Conservation (phyloP, 139 green algal species). For the Chlamydomonas schloesseri region DNA sequence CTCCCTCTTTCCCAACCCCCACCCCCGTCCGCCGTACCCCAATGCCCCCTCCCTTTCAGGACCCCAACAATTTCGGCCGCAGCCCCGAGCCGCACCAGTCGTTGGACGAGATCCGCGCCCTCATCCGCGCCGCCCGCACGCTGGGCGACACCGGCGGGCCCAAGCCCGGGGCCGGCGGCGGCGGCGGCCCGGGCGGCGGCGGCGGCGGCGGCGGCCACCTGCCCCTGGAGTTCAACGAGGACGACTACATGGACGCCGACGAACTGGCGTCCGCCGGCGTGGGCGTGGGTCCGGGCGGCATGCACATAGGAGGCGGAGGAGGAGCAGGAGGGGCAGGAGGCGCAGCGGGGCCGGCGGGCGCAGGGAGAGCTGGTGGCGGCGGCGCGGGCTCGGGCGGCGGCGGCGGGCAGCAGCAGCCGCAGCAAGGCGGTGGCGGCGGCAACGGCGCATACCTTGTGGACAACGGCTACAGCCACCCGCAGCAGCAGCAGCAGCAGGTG, state of each 20-base stretch:
- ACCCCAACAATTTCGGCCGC: conserved; percentile 23
- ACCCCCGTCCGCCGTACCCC: too few relatives aligned
- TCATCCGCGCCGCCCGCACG: conserved; percentile 50
- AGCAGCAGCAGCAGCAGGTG: too few relatives aligned
- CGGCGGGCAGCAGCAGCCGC: neutral
- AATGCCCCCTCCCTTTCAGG: neutral
- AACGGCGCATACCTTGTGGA: conserved; percentile 17
- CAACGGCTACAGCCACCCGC: neutral
- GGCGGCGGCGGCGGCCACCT: neutral
- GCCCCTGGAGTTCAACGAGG: conserved; percentile 42
- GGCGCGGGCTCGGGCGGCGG: neutral
- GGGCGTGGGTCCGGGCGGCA: neutral
- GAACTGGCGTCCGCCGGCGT: neutral
- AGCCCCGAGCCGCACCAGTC: conserved; percentile 52
- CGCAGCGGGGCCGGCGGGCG: neutral
- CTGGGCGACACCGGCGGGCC: conserved; percentile 1
- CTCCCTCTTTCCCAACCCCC: too few relatives aligned
- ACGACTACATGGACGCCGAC: conserved; percentile 37
- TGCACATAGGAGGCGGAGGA: neutral
- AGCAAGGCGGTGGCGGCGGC: neutral
- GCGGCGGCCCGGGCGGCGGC: too few relatives aligned
- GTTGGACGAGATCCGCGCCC: conserved; percentile 66
- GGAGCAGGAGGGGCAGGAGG: too few relatives aligned
- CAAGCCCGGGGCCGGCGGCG: too few relatives aligned
- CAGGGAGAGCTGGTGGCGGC: neutral